Evolutionary conservation across 2,329 filamentous ascomycete species (phyloP), one percentile per base, ranked within the genome.

Genomic region (Neonectria ditissima): DNA sequence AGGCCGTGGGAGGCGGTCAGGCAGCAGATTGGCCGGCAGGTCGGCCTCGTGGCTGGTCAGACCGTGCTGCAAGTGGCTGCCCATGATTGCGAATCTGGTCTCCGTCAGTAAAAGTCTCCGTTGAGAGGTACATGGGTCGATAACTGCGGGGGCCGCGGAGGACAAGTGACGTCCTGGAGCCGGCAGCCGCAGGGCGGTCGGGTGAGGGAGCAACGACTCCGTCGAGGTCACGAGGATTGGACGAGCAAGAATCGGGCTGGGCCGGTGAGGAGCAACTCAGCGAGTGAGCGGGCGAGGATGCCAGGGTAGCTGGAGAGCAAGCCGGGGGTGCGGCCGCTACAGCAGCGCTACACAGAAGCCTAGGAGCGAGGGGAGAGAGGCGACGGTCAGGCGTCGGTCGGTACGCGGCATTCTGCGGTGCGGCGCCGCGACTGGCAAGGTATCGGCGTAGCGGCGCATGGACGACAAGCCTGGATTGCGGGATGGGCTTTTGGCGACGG

Each of bases 1-100:
- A 55, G 47, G 55, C 50, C 48, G 45, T 66, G 45, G 68, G 64
- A 73, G 68, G 71, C 71, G 71, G 71, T 73, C 71, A 68, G 68
- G 57, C 51, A 59, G 63, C 41, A 67, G 63, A 73, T 72, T 73
- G 71, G 69, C 54, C 59, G 60, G 60, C 64, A 54, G 58, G 52
- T 62, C 61, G 54, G 55, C 45, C 67, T 58, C 57, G 60, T 58
- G 69, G 68, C 62, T 56, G 66, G 54, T 63, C 56, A 65, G 47
- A 55, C 52, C 51, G 57, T 57, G 56, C 59, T 68, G 63, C 60
- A 67, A 68, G 65, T 65, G 63, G 71, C 59, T 73, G 62, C 55
- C 65, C 55, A 62, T 52, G 43, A 39, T 64, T 62, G 55, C 68
- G 55, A 66, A 65, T 55, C 62, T 59, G 58, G 51, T 58, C 62